A percentile compares a stretch with the other conserved stretches of the same genome.
phyloP scores from a whole-genome alignment of 2,329 filamentous ascomycete genomes.

The Aspergillus transmontanensis region DNA sequence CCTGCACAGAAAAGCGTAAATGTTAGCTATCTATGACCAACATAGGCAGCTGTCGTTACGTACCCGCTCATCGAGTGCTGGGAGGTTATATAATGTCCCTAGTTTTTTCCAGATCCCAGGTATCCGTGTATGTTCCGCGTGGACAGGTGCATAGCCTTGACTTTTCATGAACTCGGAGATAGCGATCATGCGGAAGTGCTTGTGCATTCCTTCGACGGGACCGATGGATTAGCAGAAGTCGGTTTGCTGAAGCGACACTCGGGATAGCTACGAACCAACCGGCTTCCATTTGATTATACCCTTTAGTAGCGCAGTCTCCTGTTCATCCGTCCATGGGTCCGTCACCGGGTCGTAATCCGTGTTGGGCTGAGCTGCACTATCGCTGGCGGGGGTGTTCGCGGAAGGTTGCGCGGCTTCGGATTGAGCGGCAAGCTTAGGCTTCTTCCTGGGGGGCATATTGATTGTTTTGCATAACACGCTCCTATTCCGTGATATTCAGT shows the following conservation, averaged over 20 bases:
- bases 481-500: background rate
- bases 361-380: conserved; percentile 36
- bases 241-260: background rate
- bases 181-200: conserved; percentile 88
- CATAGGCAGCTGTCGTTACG: conserved; percentile 36
- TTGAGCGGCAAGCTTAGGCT: conserved; percentile 52
- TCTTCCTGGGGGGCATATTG: conserved; percentile 60
- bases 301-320: conserved; percentile 90
- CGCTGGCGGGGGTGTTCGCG: conserved; percentile 31
- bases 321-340: conserved; percentile 92
- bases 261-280: conserved; percentile 63
- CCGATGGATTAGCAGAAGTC: conserved; percentile 7
- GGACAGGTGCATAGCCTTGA: conserved; percentile 72
- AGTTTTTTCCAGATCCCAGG: conserved; percentile 92
- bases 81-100: conserved; percentile 78
- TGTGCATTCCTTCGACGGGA: conserved; percentile 70
- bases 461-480: background rate
- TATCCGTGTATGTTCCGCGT: conserved; percentile 76
- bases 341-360: conserved; percentile 55
- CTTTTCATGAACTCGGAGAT: conserved; percentile 79
- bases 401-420: conserved; percentile 31
- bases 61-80: conserved; percentile 82
- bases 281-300: conserved; percentile 94
- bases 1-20: conserved; percentile 34
- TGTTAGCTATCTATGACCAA: background rate